Evolutionary conservation across 129 eudicot species (phyloP).

Genomic region (Flaveria sonorensis): DNA sequence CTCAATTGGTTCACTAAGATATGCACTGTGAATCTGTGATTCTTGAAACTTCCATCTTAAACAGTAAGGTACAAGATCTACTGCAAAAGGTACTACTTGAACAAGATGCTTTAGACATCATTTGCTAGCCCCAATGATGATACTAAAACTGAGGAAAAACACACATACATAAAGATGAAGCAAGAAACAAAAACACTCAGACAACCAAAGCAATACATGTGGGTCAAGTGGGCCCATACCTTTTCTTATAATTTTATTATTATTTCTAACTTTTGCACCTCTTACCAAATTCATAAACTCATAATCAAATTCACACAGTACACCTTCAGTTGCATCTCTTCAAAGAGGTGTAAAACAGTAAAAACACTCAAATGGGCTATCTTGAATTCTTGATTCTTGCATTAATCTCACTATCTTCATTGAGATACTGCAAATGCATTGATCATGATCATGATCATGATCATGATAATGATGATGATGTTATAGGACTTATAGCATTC

Average conservation of each 20-base stretch:
- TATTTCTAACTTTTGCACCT: not conserved
- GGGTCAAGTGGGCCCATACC: slow-evolving; percentile 37
- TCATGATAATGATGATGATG: slow-evolving; percentile 63
- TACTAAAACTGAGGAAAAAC: slow-evolving; percentile 33
- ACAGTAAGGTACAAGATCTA: slow-evolving; percentile 17
- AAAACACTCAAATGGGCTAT: slow-evolving; percentile 22
- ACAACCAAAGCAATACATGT: slow-evolving; percentile 35
- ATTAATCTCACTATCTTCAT: slow-evolving; percentile 30
- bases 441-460: slow-evolving; percentile 14
- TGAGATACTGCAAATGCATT: slow-evolving; percentile 27
- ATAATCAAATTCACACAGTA: slow-evolving; percentile 12
- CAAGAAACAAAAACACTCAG: slow-evolving; percentile 37
- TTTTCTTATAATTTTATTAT: not conserved
- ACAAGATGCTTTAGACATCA: slow-evolving; percentile 14
- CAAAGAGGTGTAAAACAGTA: not conserved
- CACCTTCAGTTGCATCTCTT: slow-evolving; percentile 26
- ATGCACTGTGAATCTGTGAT: slow-evolving; percentile 25
- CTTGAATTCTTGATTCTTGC: slow-evolving; percentile 39
- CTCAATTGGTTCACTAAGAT: slow-evolving; percentile 30
- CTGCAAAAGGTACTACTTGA: slow-evolving; percentile 25
- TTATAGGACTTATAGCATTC: slow-evolving; percentile 87
- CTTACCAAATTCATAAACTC: slow-evolving; percentile 7
- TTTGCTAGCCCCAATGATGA: slow-evolving; percentile 32
- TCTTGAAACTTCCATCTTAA: slow-evolving; percentile 19
- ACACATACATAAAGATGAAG: slow-evolving; percentile 31